Percentiles rank a stretch among this genome's conserved stretches.
Conservation (phyloP, 2,329 filamentous ascomycete genomes). For the Zasmidium citrigriseum region DNA sequence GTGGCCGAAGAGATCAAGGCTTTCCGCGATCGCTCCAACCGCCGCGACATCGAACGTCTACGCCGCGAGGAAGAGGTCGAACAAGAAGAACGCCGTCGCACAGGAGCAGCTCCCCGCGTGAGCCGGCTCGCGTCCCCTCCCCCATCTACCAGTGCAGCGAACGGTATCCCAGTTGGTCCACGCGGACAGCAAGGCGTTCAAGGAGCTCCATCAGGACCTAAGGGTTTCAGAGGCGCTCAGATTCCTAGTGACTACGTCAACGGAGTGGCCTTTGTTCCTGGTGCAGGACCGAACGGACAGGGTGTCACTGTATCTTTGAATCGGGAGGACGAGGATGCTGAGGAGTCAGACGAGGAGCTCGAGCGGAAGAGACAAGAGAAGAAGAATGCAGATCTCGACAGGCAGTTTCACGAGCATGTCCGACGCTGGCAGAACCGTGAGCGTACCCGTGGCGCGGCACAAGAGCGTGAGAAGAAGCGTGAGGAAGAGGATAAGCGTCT, state of each 20-base stretch:
- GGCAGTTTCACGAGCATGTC: slow-evolving; percentile 80
- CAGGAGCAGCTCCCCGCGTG: slow-evolving; percentile 58
- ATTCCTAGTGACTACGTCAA: slow-evolving; percentile 73
- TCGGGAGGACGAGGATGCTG: slow-evolving; percentile 80
- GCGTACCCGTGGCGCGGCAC: slow-evolving; percentile 75
- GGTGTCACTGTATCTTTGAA: slow-evolving; percentile 49
- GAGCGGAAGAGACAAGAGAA: slow-evolving; percentile 71
- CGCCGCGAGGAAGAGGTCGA: slow-evolving; percentile 91
- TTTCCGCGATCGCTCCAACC: slow-evolving; percentile 88
- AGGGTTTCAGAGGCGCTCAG: slow-evolving; percentile 59
- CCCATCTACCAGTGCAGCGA: slow-evolving; percentile 57
- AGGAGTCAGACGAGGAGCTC: slow-evolving; percentile 84
- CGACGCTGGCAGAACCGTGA: slow-evolving; percentile 90
- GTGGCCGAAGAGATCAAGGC: slow-evolving; percentile 92
- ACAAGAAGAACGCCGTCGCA: slow-evolving; percentile 75
- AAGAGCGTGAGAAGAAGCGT: slow-evolving; percentile 80
- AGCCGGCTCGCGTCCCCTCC: slow-evolving; percentile 74
- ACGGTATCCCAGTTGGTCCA: slow-evolving; percentile 76
- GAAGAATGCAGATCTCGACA: slow-evolving; percentile 73
- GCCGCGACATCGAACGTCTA: slow-evolving; percentile 83
- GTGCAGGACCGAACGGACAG: slow-evolving; percentile 57
- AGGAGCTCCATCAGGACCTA: slow-evolving; percentile 74
- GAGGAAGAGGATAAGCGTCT: slow-evolving; percentile 74
- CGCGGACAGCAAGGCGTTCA: slow-evolving; percentile 63
- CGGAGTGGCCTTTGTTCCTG: slow-evolving; percentile 78